Conservation (phyloP, 345 rosid genomes). For the Moricandia moricandioides region DNA sequence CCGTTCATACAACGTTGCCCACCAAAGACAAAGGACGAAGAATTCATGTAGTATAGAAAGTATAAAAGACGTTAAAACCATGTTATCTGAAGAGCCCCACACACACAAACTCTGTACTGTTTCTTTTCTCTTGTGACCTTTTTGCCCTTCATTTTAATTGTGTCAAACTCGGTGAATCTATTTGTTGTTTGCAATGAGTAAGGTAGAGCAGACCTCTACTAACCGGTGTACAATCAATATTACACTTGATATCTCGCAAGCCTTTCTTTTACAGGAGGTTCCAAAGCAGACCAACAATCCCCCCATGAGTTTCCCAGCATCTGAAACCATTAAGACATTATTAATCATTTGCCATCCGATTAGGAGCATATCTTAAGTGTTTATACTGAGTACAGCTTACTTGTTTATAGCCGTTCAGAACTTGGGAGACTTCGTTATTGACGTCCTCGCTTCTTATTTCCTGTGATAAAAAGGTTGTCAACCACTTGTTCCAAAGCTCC, state of each 20-base stretch:
- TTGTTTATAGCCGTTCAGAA: slow-evolving; percentile 88
- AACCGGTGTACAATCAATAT: slow-evolving; percentile 7
- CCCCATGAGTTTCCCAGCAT: slow-evolving; percentile 89
- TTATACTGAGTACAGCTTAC: slow-evolving; percentile 35
- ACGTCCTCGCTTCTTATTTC: slow-evolving; percentile 85
- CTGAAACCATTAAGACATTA: slow-evolving; percentile 42
- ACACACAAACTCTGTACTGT: slow-evolving; percentile 25
- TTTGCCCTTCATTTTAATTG: slow-evolving; percentile 29
- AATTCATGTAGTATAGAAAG: not conserved
- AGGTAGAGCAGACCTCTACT: not conserved
- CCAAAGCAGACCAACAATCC: slow-evolving; percentile 78
- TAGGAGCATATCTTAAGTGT: not conserved
- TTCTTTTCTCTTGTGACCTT: not conserved
- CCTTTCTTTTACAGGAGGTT: slow-evolving; percentile 81
- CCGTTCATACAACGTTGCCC: not conserved
- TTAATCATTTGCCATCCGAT: not conserved
- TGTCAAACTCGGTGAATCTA: slow-evolving; percentile 8
- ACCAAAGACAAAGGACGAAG: not conserved
- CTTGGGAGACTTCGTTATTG: slow-evolving; percentile 82
- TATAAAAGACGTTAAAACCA: not conserved
- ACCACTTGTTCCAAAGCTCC: not conserved
- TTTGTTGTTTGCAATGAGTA: slow-evolving; percentile 18
- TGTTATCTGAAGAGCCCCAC: slow-evolving; percentile 23
- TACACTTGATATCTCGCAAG: slow-evolving; percentile 77
- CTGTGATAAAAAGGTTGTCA: slow-evolving; percentile 34